Conservation (phyloP, 192 early-diverging fungal species). For the Allomyces arbusculus region DNA sequence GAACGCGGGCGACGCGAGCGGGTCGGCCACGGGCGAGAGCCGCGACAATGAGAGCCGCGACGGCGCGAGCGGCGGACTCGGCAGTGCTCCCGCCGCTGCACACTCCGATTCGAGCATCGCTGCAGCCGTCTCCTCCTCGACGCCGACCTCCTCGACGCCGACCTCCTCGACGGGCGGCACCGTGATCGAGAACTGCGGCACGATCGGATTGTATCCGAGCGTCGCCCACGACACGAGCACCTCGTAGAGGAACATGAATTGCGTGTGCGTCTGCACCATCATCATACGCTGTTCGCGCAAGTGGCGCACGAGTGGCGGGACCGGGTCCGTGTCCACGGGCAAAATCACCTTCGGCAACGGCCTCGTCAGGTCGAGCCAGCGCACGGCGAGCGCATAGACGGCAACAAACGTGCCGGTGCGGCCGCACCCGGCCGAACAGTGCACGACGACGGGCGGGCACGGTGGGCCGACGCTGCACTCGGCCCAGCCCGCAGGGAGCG, state of each 20-base stretch:
- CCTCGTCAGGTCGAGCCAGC: not conserved
- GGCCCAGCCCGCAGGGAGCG: not conserved
- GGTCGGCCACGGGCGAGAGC: too few species aligned
- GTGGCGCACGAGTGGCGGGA: constrained; percentile 15
- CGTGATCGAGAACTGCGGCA: too few species aligned
- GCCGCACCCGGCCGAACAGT: constrained; percentile 35
- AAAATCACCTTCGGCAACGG: constrained; percentile 1
- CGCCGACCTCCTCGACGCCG: too few species aligned
- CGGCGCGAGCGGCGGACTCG: too few species aligned
- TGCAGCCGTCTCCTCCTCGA: too few species aligned
- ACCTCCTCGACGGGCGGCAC: too few species aligned
- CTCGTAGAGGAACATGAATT: constrained; percentile 36
- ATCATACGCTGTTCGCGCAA: constrained; percentile 21
- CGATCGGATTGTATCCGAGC: too few species aligned
- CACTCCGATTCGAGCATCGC: too few species aligned
- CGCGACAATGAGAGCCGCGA: too few species aligned
- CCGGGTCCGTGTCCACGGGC: constrained; percentile 9
- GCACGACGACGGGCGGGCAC: constrained; percentile 21
- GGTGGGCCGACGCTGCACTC: too few species aligned
- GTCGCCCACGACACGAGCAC: constrained; percentile 12
- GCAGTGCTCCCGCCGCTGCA: too few species aligned
- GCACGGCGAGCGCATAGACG: constrained; percentile 14
- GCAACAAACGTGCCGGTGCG: constrained; percentile 31
- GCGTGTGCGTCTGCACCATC: constrained; percentile 33
- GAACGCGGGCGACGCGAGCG: too few species aligned